Evolutionary conservation across 331 rosid species (phyloP), one percentile per base, ranked within the genome.

Genomic region (Phaseolus coccineus): DNA sequence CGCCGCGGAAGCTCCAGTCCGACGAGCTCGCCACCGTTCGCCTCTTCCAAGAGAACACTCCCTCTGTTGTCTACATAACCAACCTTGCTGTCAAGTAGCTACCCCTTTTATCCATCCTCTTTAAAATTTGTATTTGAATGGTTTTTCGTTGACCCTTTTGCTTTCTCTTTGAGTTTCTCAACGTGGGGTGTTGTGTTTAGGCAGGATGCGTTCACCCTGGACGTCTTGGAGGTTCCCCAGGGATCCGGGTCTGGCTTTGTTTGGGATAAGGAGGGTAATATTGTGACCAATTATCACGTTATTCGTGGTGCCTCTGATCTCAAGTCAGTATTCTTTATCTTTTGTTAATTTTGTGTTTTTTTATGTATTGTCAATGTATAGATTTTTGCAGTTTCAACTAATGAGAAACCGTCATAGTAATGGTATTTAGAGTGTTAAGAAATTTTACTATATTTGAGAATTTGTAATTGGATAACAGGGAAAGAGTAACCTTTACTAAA

Each of bases 291-390:
- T 87, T 95, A 91, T 75, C 99, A 93, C 27, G 99, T 95, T 47
- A 95, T 95, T 73, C 93, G 99, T 16, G 99, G 97, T 77, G 99
- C 99, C 79, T 95, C 99, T 73, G 99, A 95, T 88, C 98, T 95
- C 80, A 93, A 88, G 99, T 96, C 73, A 44, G 89, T 52, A 67
- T 24, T 30, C 8, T 64, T 14, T 27, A 42, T 22, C 2, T 67
- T 67, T 40, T 64, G 3, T 8, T 8, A 0, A 8, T 0, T 4
- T 58, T 58, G 0, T 19, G 8, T 59, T 59, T 59, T 11, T 46
- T 11, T 42, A 28, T 27, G 5, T 25, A 12, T 25, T 11, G 35
- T 25, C 16, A 10, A 11, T 27, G 64, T 25, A 57, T 1, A 57
- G 64, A 11, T 0, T 50, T 12, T 35, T 35, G 4, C 39, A 35